These are phyloP conservation scores for Trichosporon sp. DNA, from an alignment of 1,284 basidiomycete genomes.

Conservation along the genomic window DNA sequence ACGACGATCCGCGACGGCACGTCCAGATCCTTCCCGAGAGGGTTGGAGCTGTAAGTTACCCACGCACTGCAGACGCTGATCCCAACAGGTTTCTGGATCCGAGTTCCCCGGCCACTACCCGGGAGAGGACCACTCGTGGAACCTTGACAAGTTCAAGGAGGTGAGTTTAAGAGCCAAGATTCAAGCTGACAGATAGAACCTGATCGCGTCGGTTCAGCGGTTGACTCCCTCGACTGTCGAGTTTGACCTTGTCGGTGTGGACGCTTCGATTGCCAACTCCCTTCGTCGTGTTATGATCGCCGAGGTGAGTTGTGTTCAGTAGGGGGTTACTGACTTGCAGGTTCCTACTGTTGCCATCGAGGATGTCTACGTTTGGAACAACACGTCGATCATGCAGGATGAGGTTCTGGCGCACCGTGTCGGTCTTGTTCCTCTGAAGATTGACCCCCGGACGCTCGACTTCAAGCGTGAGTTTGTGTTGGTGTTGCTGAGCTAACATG, in stretches of 20 bases:
- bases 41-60: conserved; percentile 61
- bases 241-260: conserved; percentile 94
- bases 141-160: conserved; percentile 71
- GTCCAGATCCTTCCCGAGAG: conserved; percentile 70
- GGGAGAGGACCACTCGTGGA: conserved; percentile 80
- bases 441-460: conserved; percentile 70
- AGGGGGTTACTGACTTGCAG: conserved; percentile 55
- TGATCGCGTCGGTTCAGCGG: conserved; percentile 72
- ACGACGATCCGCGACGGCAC: conserved; percentile 58
- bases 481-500: neutral
- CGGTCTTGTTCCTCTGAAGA: conserved; percentile 84
- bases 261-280: conserved; percentile 95
- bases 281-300: conserved; percentile 89
- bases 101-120: conserved; percentile 61
- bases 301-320: conserved; percentile 64
- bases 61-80: conserved; percentile 1
- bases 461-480: conserved; percentile 51
- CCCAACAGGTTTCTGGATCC: conserved; percentile 30
- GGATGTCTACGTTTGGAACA: conserved; percentile 91
- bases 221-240: conserved; percentile 82
- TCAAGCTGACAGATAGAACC: conserved; percentile 60
- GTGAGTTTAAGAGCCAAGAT: conserved; percentile 55
- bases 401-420: conserved; percentile 90
- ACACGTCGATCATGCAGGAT: conserved; percentile 91
- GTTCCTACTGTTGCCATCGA: conserved; percentile 93